Evolutionary conservation across 2,329 filamentous ascomycete species (phyloP), one percentile per base, ranked within the genome.

Genomic region (Epichloe gansuensis): DNA sequence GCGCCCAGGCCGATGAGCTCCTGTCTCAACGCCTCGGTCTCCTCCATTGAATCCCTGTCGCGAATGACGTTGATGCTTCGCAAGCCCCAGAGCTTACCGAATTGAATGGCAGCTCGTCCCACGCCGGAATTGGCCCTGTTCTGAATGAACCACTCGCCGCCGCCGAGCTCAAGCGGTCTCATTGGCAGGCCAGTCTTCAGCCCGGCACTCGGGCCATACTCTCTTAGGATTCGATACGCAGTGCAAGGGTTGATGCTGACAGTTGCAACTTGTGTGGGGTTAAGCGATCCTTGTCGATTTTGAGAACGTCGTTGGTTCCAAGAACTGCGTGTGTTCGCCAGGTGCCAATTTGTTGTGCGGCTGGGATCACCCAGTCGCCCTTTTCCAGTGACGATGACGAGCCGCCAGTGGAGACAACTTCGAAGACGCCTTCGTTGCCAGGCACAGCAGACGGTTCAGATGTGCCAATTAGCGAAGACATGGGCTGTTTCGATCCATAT

Each of bases 51-150:
- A 13, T 81, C 75, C 21, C 93, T 76, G 57, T 86, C 83, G 12
- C 93, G 81, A 42, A 98, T 76, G 25, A 98, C 77, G 65, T 96
- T 97, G 68, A 98, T 86, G 64, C 86, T 94, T 63, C 88, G 85
- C 62, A 93, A 78, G 0, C 91, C 91, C 91, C 91, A 97, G 51
- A 89, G 76, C 60, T 73, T 77, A 2, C 81, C 91, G 1, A 98
- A 75, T 71, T 98, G 93, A 58, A 97, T 93, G 11, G 89, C 91
- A 3, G 91, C 87, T 41, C 93, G 76, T 1, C 93, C 93, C 15
- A 98, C 93, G 11, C 90, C 93, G 43, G 83, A 89, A 69, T 98
- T 98, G 41, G 91, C 93, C 7, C 91, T 93, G 66, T 98, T 98
- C 70, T 98, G 93, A 46, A 98, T 83, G 65, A 96, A 88, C 91